These are phyloP conservation scores for Coemansia sp. DNA, from an alignment of 192 early-diverging fungal species.

Conservation along the genomic window DNA sequence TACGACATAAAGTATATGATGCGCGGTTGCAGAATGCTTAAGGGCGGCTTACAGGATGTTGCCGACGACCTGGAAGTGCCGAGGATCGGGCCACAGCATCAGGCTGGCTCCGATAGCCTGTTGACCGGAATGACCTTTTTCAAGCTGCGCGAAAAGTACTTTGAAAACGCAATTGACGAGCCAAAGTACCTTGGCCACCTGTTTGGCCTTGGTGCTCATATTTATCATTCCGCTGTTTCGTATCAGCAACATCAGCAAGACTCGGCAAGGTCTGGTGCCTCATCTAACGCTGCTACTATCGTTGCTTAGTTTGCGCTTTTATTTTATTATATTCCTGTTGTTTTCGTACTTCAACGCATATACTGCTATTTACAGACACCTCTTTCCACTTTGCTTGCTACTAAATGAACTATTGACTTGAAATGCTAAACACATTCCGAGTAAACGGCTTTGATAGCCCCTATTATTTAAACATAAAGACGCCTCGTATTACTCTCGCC, in stretches of 20 bases:
- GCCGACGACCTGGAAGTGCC: slow-evolving; percentile 94
- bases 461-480: too few relatives aligned
- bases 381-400: neutral
- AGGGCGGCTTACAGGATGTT: slow-evolving; percentile 97
- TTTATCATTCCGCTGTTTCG: slow-evolving; percentile 22
- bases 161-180: slow-evolving; percentile 96
- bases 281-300: neutral
- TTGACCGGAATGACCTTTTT: slow-evolving; percentile 98
- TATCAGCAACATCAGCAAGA: neutral
- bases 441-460: too few relatives aligned
- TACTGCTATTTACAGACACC: neutral
- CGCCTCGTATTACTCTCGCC: too few relatives aligned
- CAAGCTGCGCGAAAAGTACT: slow-evolving; percentile 95
- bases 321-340: neutral
- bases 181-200: slow-evolving; percentile 75
- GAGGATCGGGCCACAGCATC: slow-evolving; percentile 96
- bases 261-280: neutral
- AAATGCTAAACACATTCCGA: too few relatives aligned
- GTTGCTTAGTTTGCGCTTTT: slow-evolving; percentile 21
- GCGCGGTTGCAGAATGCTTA: slow-evolving; percentile 94
- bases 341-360: neutral
- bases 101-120: slow-evolving; percentile 96
- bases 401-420: too few relatives aligned
- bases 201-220: slow-evolving; percentile 49
- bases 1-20: slow-evolving; percentile 99